Percentiles rank a stretch among this genome's conserved stretches.
phyloP scores from a whole-genome alignment of 2,329 filamentous ascomycete species.

The Cucurbitaria berberidis region DNA sequence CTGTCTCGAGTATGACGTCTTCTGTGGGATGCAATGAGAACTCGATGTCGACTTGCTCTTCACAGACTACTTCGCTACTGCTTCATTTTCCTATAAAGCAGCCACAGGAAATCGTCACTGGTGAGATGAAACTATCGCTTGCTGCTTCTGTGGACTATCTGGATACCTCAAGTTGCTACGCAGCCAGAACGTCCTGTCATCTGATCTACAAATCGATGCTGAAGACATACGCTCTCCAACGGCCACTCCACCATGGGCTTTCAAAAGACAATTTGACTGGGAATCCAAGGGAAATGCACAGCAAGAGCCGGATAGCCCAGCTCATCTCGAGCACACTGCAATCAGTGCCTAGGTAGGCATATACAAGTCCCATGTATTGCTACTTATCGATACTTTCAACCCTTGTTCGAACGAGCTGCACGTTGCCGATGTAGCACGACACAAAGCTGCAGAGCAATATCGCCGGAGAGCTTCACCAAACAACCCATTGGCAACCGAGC shows the following conservation, averaged over 20 bases:
- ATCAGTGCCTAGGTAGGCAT: no score
- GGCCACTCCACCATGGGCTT: background rate
- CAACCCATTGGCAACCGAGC: slow-evolving; percentile 12
- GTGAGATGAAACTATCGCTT: background rate
- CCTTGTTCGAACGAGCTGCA: slow-evolving; percentile 1
- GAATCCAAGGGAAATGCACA: background rate
- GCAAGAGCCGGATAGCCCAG: background rate
- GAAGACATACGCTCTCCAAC: background rate
- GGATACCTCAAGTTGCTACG: no score
- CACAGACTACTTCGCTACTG: background rate
- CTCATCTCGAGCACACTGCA: background rate
- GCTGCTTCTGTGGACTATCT: no score
- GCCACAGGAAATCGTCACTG: no score
- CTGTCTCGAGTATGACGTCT: background rate
- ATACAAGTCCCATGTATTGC: slow-evolving; percentile 12
- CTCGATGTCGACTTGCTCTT: background rate
- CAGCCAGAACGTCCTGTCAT: background rate
- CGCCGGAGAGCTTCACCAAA: slow-evolving; percentile 20
- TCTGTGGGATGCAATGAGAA: background rate
- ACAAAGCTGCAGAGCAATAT: slow-evolving; percentile 19
- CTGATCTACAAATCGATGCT: no score
- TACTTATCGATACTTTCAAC: slow-evolving; percentile 14
- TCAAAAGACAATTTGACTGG: background rate
- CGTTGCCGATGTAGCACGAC: slow-evolving; percentile 9
- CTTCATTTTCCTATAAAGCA: no score